These are phyloP conservation scores for Acanthamoeba healyi DNA, from an alignment of 208 protist species.

Conservation along the genomic window DNA sequence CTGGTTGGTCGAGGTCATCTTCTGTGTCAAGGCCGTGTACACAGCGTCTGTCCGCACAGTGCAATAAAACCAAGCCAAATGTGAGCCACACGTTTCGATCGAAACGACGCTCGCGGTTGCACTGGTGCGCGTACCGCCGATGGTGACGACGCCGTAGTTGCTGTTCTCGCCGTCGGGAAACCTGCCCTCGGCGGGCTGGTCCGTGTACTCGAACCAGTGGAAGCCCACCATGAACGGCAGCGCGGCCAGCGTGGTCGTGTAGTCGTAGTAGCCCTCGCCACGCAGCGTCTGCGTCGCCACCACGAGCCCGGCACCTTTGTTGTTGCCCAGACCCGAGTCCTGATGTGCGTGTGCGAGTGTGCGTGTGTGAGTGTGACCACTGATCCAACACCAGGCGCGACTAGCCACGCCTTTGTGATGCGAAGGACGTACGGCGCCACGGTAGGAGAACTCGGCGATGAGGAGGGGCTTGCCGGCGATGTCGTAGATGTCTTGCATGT, in stretches of 20 bases:
- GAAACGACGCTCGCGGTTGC: too few relatives aligned
- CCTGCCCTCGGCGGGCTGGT: not conserved
- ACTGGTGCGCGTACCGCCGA: not conserved
- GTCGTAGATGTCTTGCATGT: not conserved
- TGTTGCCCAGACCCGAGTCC: not conserved
- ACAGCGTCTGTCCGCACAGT: not conserved
- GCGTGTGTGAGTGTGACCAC: too few relatives aligned
- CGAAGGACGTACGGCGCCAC: not conserved
- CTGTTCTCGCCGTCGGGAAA: not conserved
- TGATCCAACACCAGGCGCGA: too few relatives aligned
- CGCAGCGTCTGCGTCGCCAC: not conserved
- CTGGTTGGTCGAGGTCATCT: not conserved
- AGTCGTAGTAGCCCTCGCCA: not conserved
- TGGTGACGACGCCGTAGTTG: slow-evolving; percentile 1
- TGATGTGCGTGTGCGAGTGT: too few relatives aligned
- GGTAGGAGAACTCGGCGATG: not conserved
- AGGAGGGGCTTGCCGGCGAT: not conserved
- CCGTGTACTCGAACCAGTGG: not conserved
- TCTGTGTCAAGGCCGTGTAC: not conserved
- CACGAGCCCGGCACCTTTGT: not conserved
- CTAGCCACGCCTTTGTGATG: too few relatives aligned
- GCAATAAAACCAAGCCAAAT: too few relatives aligned
- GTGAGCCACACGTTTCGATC: too few relatives aligned
- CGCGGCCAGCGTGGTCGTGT: not conserved
- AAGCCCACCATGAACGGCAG: not conserved